phyloP scores from a whole-genome alignment of 192 early-diverging fungal species.

The Physocladia obscura region DNA sequence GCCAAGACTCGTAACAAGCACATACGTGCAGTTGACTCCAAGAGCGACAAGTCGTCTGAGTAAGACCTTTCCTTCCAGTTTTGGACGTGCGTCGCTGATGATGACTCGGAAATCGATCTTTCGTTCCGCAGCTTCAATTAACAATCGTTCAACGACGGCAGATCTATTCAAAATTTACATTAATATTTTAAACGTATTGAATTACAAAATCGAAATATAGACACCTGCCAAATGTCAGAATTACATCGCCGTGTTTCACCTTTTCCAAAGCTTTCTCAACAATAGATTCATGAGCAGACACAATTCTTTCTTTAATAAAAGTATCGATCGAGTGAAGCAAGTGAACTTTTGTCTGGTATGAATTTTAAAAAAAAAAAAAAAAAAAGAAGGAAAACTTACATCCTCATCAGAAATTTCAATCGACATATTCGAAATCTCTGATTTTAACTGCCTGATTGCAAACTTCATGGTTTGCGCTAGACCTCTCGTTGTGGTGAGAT shows the following conservation, averaged over 20 bases:
- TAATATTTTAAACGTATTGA: constrained; percentile 6
- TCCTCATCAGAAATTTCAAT: constrained; percentile 81
- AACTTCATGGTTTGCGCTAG: constrained; percentile 94
- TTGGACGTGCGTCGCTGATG: constrained; percentile 85
- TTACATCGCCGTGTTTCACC: constrained; percentile 88
- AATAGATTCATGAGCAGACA: constrained; percentile 76
- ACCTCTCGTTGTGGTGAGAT: constrained; percentile 76
- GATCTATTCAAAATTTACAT: constrained; percentile 53
- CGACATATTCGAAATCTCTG: constrained; percentile 76
- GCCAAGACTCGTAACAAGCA: constrained; percentile 64
- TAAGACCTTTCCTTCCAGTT: constrained; percentile 80
- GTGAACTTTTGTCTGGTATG: constrained; percentile 66
- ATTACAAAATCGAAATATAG: constrained; percentile 1
- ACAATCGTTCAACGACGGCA: constrained; percentile 77
- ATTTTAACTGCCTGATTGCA: constrained; percentile 86
- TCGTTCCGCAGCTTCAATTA: constrained; percentile 71
- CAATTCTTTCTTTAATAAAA: constrained; percentile 91
- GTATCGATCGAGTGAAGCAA: constrained; percentile 76
- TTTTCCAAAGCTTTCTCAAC: constrained; percentile 78
- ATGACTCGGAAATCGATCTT: constrained; percentile 83
- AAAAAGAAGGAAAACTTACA: constrained; percentile 50
- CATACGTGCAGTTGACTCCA: constrained; percentile 75
- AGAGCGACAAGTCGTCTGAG: constrained; percentile 56
- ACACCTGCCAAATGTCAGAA: constrained; percentile 77
- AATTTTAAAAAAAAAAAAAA: not conserved